Percentiles rank a stretch among this genome's conserved stretches.
Conservation (phyloP, 768 basidiomycete genomes). For the Candolleomyces efflorescens region DNA sequence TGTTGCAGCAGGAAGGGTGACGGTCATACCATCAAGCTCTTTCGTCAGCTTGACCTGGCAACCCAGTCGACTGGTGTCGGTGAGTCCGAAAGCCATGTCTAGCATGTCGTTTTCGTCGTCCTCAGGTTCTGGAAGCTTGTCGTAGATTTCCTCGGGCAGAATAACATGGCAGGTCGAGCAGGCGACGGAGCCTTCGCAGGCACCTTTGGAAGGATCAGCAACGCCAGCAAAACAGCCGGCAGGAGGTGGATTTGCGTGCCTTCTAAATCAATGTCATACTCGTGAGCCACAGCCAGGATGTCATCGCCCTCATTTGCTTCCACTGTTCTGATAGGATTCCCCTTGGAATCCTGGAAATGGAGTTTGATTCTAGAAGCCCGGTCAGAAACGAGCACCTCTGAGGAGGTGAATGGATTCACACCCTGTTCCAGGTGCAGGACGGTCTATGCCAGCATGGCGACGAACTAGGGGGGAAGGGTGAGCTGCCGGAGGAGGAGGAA, state of each 20-base stretch:
- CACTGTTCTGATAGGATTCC: slow-evolving; percentile 76
- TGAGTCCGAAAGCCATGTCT: slow-evolving; percentile 95
- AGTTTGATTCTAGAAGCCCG: slow-evolving; percentile 67
- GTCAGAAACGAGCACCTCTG: not conserved
- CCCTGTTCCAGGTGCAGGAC: slow-evolving; percentile 16
- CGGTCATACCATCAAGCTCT: slow-evolving; percentile 81
- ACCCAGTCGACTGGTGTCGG: slow-evolving; percentile 84
- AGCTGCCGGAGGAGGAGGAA: not conserved
- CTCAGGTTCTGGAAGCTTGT: slow-evolving; percentile 85
- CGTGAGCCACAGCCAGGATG: slow-evolving; percentile 85
- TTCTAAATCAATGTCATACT: slow-evolving; percentile 94
- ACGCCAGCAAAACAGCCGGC: not conserved
- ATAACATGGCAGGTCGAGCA: slow-evolving; percentile 99
- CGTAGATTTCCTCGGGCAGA: slow-evolving; percentile 74
- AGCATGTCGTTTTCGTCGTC: slow-evolving; percentile 99
- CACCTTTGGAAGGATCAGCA: slow-evolving; percentile 48
- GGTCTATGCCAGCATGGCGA: slow-evolving; percentile 10
- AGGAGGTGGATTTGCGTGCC: slow-evolving; percentile 40
- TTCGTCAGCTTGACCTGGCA: slow-evolving; percentile 76
- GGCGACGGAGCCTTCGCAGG: slow-evolving; percentile 94
- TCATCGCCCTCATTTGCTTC: slow-evolving; percentile 96
- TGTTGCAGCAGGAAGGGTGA: slow-evolving; percentile 86
- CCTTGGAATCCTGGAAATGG: slow-evolving; percentile 88
- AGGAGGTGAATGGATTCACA: slow-evolving; percentile 2
- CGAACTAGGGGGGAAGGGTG: slow-evolving; percentile 1